phyloP scores from a whole-genome alignment of 148 eudicot genomes.

The Heliamphora exappendiculata region DNA sequence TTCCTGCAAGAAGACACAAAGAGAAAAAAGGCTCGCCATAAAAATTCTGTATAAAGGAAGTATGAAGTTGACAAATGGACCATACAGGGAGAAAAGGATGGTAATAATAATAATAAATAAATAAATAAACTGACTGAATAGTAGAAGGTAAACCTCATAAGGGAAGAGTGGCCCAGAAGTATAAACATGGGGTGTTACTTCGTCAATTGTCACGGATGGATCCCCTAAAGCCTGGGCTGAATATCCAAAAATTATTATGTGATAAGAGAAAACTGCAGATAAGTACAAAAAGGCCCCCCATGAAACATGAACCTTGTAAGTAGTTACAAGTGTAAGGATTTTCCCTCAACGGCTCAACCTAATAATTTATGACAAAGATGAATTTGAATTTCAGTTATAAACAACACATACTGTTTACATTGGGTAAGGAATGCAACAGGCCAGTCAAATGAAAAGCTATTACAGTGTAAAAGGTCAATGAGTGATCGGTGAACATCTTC shows the following conservation, averaged over 20 bases:
- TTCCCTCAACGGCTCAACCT: neutral
- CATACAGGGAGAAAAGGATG: neutral
- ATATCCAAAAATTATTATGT: slow-evolving; percentile 17
- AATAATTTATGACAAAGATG: neutral
- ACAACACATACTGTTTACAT: neutral
- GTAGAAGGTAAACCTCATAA: slow-evolving; percentile 53
- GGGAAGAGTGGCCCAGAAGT: slow-evolving; percentile 80
- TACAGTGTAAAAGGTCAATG: neutral
- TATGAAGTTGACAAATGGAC: slow-evolving; percentile 18
- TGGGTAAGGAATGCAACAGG: neutral
- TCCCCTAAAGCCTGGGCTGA: slow-evolving; percentile 88
- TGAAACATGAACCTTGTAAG: neutral
- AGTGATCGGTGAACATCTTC: too few relatives aligned
- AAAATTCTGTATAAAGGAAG: slow-evolving; percentile 24
- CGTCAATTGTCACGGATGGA: slow-evolving; percentile 84
- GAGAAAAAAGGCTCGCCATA: slow-evolving; percentile 49
- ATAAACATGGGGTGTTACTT: slow-evolving; percentile 68
- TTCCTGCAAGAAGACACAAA: slow-evolving; percentile 74
- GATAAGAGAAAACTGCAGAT: slow-evolving; percentile 3
- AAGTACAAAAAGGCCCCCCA: neutral
- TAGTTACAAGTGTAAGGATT: neutral
- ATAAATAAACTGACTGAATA: neutral
- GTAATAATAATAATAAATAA: too few relatives aligned
- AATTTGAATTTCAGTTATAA: neutral
- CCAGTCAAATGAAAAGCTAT: neutral